Conservation (phyloP, 805 yeast species). For the Saccharomycopsis fermentans region DNA sequence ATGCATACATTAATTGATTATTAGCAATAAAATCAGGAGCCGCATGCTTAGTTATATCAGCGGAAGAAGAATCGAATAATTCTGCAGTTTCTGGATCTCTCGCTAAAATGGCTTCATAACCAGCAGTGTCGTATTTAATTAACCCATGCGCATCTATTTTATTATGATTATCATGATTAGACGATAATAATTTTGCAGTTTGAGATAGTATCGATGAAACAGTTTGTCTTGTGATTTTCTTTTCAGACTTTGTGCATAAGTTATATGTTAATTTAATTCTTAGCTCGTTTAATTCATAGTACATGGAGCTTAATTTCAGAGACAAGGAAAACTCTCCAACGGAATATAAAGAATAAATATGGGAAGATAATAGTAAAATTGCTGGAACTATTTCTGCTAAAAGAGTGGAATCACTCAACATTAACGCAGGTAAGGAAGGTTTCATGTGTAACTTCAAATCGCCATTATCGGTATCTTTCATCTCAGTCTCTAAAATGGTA, state of each 20-base stretch:
- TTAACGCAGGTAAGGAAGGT: slow-evolving; percentile 49
- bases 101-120: slow-evolving; percentile 57
- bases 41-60: slow-evolving; percentile 24
- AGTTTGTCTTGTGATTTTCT: slow-evolving; percentile 35
- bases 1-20: slow-evolving; percentile 59
- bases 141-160: slow-evolving; percentile 22
- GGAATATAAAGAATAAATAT: slow-evolving; percentile 60
- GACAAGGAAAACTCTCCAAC: slow-evolving; percentile 59
- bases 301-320: slow-evolving; percentile 43
- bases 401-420: slow-evolving; percentile 34
- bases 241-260: slow-evolving; percentile 47
- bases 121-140: slow-evolving; percentile 41
- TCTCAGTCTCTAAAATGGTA: slow-evolving; percentile 28
- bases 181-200: slow-evolving; percentile 49
- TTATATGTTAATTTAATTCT: slow-evolving; percentile 42
- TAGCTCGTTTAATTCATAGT: slow-evolving; percentile 47
- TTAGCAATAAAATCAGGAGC: slow-evolving; percentile 52
- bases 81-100: slow-evolving; percentile 54
- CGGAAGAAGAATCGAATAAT: slow-evolving; percentile 32
- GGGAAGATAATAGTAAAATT: slow-evolving; percentile 47
- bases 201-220: slow-evolving; percentile 45
- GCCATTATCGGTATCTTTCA: slow-evolving; percentile 24
- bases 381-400: slow-evolving; percentile 50
- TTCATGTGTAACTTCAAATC: slow-evolving; percentile 26
- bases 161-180: slow-evolving; percentile 25